These are phyloP conservation scores for Hylodesmum podocarpum DNA, from an alignment of 306 rosid genomes.

Conservation along the genomic window DNA sequence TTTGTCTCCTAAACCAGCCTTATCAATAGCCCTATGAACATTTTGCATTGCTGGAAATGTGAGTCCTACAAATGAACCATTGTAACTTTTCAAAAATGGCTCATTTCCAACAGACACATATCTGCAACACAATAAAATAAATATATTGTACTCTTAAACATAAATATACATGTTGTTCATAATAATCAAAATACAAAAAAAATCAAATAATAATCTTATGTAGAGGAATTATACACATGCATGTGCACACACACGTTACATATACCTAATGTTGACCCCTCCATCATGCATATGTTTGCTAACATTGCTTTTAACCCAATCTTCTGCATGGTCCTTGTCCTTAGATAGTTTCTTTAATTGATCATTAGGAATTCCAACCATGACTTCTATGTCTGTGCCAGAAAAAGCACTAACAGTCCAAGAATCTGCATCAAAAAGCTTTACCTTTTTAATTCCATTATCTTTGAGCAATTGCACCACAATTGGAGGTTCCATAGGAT, in stretches of 20 bases:
- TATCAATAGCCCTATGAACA: slow-evolving; percentile 62
- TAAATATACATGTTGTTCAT: neutral
- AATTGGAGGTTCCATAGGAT: slow-evolving; percentile 44
- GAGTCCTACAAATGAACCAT: slow-evolving; percentile 30
- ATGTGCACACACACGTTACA: too few relatives aligned
- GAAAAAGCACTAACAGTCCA: slow-evolving; percentile 52
- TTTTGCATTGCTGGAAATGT: slow-evolving; percentile 74
- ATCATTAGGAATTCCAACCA: slow-evolving; percentile 78
- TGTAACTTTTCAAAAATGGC: slow-evolving; percentile 63
- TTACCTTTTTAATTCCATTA: slow-evolving; percentile 62
- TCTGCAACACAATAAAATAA: slow-evolving; percentile 25
- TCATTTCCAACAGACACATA: slow-evolving; percentile 84
- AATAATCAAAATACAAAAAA: neutral
- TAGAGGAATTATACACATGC: neutral
- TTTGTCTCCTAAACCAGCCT: slow-evolving; percentile 50
- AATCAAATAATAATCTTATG: neutral
- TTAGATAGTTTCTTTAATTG: slow-evolving; percentile 39
- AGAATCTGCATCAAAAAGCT: slow-evolving; percentile 76
- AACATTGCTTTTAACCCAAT: slow-evolving; percentile 70
- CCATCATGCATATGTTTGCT: slow-evolving; percentile 43
- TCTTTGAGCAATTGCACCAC: slow-evolving; percentile 65
- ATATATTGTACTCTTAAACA: neutral
- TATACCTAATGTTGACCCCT: slow-evolving; percentile 64
- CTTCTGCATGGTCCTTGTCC: slow-evolving; percentile 28
- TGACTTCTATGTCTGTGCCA: slow-evolving; percentile 63